phyloP scores from a whole-genome alignment of 768 basidiomycete species.

The Lepiota brunneoincarnata region DNA sequence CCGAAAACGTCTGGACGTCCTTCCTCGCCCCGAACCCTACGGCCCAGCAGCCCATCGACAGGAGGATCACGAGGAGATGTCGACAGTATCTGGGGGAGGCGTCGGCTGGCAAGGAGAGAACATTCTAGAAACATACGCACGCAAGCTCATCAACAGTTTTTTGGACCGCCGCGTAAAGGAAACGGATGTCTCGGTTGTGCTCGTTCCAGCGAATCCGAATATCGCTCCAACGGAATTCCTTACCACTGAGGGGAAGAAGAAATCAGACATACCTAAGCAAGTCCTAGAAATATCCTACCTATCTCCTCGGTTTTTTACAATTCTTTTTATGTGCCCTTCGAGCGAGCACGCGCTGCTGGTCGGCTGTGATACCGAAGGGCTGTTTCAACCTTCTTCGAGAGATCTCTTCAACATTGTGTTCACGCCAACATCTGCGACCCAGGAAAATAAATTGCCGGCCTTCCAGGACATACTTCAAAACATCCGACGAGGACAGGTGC shows the following conservation, averaged over 20 bases:
- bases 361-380: conserved; percentile 32
- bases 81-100: conserved; percentile 23
- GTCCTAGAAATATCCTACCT: conserved; percentile 39
- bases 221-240: conserved; percentile 22
- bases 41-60: conserved; percentile 18
- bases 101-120: conserved; percentile 33
- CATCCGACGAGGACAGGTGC: conserved; percentile 12
- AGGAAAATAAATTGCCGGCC: background rate
- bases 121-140: conserved; percentile 31
- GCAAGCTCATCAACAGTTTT: conserved; percentile 28
- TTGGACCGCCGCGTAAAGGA: conserved; percentile 32
- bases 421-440: conserved; percentile 6
- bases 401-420: conserved; percentile 36
- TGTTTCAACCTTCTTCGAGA: conserved; percentile 35
- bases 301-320: conserved; percentile 45
- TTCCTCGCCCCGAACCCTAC: conserved; percentile 54
- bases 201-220: conserved; percentile 36
- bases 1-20: conserved; percentile 52
- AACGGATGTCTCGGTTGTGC: conserved; percentile 29
- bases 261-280: background rate
- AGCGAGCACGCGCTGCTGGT: conserved; percentile 39
- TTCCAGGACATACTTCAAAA: conserved; percentile 13
- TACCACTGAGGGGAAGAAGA: background rate
- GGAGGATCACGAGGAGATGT: background rate
- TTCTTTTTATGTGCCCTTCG: conserved; percentile 38